A percentile compares a stretch with the other conserved stretches of the same genome.
Conservation (phyloP, 495 filamentous ascomycete species). For the Trichoderma orchidacearum region DNA sequence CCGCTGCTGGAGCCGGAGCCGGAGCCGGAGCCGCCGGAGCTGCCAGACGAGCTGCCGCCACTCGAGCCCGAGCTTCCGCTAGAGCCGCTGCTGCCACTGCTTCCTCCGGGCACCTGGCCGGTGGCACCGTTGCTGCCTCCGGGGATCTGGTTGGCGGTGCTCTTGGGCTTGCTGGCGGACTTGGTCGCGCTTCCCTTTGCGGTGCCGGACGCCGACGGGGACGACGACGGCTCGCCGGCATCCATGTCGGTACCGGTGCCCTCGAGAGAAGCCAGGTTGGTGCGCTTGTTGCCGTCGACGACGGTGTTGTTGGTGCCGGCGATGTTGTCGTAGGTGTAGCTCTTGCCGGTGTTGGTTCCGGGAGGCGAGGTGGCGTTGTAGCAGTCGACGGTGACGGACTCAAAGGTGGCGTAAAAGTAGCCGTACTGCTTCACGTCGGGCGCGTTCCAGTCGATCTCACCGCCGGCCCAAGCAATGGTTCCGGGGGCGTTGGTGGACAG, state of each 20-base stretch:
- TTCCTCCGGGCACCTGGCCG: constrained; percentile 21
- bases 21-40: not conserved
- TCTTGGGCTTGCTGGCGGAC: too few species aligned
- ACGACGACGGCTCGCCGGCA: constrained; percentile 18
- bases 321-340: constrained; percentile 61
- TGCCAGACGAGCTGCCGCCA: constrained; percentile 4
- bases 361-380: constrained; percentile 51
- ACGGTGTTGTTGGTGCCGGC: constrained; percentile 62
- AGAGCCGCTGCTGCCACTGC: constrained; percentile 8
- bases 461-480: constrained; percentile 86
- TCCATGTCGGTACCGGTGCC: constrained; percentile 66
- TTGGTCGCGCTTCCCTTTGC: too few species aligned
- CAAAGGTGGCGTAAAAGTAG: constrained; percentile 80
- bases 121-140: constrained; percentile 13
- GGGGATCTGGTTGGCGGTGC: not conserved
- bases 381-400: constrained; percentile 70
- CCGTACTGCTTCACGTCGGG: constrained; percentile 66
- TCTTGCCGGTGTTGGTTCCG: constrained; percentile 45
- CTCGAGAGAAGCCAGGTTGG: constrained; percentile 64
- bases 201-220: constrained; percentile 14
- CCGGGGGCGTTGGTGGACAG: constrained; percentile 63
- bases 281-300: constrained; percentile 56
- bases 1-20: constrained; percentile 8
- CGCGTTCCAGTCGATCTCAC: constrained; percentile 75
- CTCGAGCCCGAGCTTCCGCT: not conserved